These are phyloP conservation scores for Dendrobium catenatum DNA, from an alignment of 106 monocot genomes.

Conservation along the genomic window DNA sequence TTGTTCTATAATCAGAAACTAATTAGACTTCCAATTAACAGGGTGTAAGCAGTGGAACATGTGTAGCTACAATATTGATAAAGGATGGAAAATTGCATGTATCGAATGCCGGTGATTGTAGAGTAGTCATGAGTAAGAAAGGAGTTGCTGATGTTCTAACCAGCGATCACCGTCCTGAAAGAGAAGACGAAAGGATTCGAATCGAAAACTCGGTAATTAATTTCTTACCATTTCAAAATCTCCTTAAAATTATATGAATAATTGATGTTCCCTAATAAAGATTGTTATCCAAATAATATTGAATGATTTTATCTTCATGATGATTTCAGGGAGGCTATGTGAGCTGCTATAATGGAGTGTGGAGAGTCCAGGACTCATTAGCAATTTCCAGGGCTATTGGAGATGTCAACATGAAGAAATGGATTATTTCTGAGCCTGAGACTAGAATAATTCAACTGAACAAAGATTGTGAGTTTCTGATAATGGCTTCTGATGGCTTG, in stretches of 20 bases:
- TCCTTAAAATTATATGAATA: too few relatives aligned
- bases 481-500: conserved; percentile 57
- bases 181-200: conserved; percentile 43
- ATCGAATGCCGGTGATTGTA: conserved; percentile 70
- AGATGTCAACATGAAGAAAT: conserved; percentile 46
- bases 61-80: conserved; percentile 68
- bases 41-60: conserved; percentile 65
- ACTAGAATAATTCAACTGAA: conserved; percentile 20
- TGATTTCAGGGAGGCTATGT: conserved; percentile 62
- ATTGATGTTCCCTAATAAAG: too few relatives aligned
- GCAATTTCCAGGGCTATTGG: conserved; percentile 40
- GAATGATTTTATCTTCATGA: too few relatives aligned
- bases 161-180: conserved; percentile 44
- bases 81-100: conserved; percentile 55
- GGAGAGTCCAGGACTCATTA: conserved; percentile 68
- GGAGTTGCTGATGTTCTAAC: conserved; percentile 50
- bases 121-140: conserved; percentile 43
- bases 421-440: conserved; percentile 59
- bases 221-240: neutral
- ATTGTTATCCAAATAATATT: too few relatives aligned
- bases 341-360: conserved; percentile 43
- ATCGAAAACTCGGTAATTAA: conserved; percentile 50
- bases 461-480: conserved; percentile 37
- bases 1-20: neutral
- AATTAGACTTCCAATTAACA: conserved; percentile 4